Evolutionary conservation across 1,284 basidiomycete species (phyloP), one percentile per base, ranked within the genome.

Genomic region (Cryptococcus sp.): DNA sequence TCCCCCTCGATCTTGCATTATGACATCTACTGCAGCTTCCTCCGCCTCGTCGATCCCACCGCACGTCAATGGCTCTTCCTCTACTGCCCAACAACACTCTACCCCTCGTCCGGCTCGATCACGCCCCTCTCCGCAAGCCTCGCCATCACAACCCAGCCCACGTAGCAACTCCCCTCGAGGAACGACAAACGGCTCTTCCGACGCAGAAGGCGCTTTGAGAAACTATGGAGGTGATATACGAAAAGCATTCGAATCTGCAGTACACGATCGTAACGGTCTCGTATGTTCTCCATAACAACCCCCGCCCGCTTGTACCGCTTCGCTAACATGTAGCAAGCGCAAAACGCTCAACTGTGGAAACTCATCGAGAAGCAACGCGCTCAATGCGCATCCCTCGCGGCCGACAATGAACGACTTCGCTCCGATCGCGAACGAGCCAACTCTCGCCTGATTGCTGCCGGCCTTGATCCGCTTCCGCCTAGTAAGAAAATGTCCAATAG

Each of bases 311-410:
- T 14, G 28, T 14, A 7, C 14, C 14, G 28, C 28, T 31, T 25
- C 28, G 42, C 41, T 53, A n/a, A 38, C 37, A 18, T 36, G 6
- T 49, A 70, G 68, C 82, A 84, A 32, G 72, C 80, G 9, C 89
- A 93, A 74, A 93, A 93, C 69, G 76, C 83, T 5, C 87, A 91
- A 72, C 79, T 92, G 25, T 92, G 89, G 89, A 91, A 90, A 71
- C 78, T 92, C 53, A 84, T 93, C 67, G 89, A 92, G 77, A 90
- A 89, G 69, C 86, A 90, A 51, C 60, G 68, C 23, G 48, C 60
- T 3, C 68, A 72, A 53, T 60, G 60, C 43, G 57, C 65, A 4
- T 52, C 58, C 35, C 52, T 73, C 12, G 59, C 54, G 61, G 55
- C 63, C 1, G 67, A 68, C 50, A 70, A 68, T 37, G 88, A 91